Percentiles rank a stretch among this genome's conserved stretches.
Evolutionary conservation across 108 stramenopile species (phyloP).

Genomic region (Cylindrotheca fusiformis): DNA sequence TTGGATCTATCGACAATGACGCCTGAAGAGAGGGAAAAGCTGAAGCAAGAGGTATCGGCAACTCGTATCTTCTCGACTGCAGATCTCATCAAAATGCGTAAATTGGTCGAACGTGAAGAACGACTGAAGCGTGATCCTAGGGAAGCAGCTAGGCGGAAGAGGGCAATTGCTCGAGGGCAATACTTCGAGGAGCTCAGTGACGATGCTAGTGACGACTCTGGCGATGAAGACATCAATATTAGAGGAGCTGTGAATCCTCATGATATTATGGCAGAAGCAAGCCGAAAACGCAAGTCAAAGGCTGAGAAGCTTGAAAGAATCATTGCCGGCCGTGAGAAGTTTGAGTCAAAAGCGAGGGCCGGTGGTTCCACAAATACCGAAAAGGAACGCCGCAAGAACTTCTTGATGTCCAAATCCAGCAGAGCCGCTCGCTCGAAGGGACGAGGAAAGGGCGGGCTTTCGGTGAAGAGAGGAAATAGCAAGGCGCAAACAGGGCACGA

Average conservation of each 20-base stretch:
- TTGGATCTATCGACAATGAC: slow-evolving; percentile 73
- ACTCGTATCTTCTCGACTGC: slow-evolving; percentile 77
- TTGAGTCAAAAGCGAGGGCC: slow-evolving; percentile 72
- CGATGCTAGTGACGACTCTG: slow-evolving; percentile 48
- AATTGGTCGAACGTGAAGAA: slow-evolving; percentile 84
- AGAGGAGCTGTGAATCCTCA: slow-evolving; percentile 63
- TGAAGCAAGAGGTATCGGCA: slow-evolving; percentile 75
- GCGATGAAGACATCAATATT: slow-evolving; percentile 65
- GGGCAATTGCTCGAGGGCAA: slow-evolving; percentile 64
- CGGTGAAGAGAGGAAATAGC: slow-evolving; percentile 44
- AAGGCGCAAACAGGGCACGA: slow-evolving; percentile 48
- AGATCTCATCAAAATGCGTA: slow-evolving; percentile 88
- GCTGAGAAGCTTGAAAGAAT: slow-evolving; percentile 76
- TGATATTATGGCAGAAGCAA: slow-evolving; percentile 84
- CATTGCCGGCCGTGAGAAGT: slow-evolving; percentile 68
- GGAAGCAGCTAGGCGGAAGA: slow-evolving; percentile 74
- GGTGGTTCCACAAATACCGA: slow-evolving; percentile 93
- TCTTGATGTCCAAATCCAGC: slow-evolving; percentile 79
- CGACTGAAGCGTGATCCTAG: slow-evolving; percentile 72
- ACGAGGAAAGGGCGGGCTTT: slow-evolving; percentile 47
- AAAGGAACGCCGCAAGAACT: slow-evolving; percentile 90
- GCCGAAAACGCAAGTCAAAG: slow-evolving; percentile 71
- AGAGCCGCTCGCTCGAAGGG: slow-evolving; percentile 55
- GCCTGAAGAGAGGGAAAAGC: slow-evolving; percentile 62
- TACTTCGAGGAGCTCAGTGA: slow-evolving; percentile 76